Evolutionary conservation across 1,284 basidiomycete genomes (phyloP).

Genomic region (Malassezia sp.): DNA sequence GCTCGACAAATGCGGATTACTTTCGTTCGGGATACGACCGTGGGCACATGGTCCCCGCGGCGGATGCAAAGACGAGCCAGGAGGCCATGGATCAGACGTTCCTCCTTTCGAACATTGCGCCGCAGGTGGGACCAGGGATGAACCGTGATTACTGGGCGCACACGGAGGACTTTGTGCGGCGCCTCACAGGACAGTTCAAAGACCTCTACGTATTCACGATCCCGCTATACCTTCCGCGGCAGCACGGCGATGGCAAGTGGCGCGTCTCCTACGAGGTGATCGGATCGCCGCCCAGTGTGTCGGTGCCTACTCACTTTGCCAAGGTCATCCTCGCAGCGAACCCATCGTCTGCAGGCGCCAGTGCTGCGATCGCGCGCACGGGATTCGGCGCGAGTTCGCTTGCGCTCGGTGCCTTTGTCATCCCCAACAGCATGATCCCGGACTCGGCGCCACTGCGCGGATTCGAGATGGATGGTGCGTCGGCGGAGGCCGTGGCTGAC

Average conservation of each 20-base stretch:
- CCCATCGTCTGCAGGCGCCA: no score
- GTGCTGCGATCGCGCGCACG: constrained; percentile 6
- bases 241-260: constrained; percentile 79
- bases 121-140: constrained; percentile 94
- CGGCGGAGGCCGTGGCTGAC: neutral
- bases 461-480: constrained; percentile 31
- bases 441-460: constrained; percentile 35
- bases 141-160: constrained; percentile 72
- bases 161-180: constrained; percentile 79
- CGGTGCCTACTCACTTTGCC: constrained; percentile 95
- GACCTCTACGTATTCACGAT: constrained; percentile 97
- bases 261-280: constrained; percentile 79
- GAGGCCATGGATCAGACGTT: constrained; percentile 96
- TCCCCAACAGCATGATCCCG: constrained; percentile 44
- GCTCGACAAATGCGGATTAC: constrained; percentile 65
- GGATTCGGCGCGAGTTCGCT: constrained; percentile 15
- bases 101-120: constrained; percentile 85
- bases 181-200: constrained; percentile 69
- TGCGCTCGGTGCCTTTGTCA: constrained; percentile 38
- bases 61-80: constrained; percentile 83
- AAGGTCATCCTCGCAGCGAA: constrained; percentile 64
- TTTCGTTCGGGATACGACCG: constrained; percentile 79
- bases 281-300: constrained; percentile 73
- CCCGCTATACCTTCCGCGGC: constrained; percentile 84
- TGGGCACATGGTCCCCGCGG: constrained; percentile 94